Percentiles rank a stretch among this genome's conserved stretches.
Evolutionary conservation across 306 rosid genomes (phyloP).

Genomic region (Quercus suber): DNA sequence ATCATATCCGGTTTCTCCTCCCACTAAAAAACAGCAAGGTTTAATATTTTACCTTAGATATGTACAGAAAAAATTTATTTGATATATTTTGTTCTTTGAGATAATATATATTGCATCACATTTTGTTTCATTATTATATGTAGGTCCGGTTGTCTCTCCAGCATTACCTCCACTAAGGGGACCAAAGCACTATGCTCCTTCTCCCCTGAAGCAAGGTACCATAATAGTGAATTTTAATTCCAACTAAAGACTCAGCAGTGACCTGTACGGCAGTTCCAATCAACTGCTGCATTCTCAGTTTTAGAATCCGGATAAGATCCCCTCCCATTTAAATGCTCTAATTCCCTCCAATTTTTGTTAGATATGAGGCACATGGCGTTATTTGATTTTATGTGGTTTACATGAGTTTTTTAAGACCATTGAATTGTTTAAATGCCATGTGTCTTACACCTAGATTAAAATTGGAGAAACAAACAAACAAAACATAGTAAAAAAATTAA

Average conservation of each 20-base stretch:
- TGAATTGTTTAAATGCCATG: too few species aligned
- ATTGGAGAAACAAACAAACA: too few species aligned
- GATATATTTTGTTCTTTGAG: neutral
- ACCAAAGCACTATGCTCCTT: constrained; percentile 39
- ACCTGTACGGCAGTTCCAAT: neutral
- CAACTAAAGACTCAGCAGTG: constrained; percentile 14
- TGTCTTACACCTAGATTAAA: too few species aligned
- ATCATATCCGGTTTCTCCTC: constrained; percentile 52
- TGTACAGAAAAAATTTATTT: neutral
- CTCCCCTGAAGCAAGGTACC: constrained; percentile 65
- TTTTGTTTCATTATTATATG: neutral
- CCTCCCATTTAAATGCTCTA: too few species aligned
- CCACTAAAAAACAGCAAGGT: constrained; percentile 50
- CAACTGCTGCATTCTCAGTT: constrained; percentile 21
- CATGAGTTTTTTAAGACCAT: too few species aligned
- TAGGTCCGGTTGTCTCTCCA: constrained; percentile 60
- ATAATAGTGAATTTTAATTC: constrained; percentile 5
- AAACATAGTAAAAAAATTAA: too few species aligned
- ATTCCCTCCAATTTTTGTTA: too few species aligned
- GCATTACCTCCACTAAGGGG: constrained; percentile 29
- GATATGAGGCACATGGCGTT: too few species aligned
- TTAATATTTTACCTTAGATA: constrained; percentile 16
- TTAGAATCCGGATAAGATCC: too few species aligned
- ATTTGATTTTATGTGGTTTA: too few species aligned
- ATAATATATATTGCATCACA: neutral